phyloP scores from a whole-genome alignment of 2,329 filamentous ascomycete species.

The Aspergillus ruber region DNA sequence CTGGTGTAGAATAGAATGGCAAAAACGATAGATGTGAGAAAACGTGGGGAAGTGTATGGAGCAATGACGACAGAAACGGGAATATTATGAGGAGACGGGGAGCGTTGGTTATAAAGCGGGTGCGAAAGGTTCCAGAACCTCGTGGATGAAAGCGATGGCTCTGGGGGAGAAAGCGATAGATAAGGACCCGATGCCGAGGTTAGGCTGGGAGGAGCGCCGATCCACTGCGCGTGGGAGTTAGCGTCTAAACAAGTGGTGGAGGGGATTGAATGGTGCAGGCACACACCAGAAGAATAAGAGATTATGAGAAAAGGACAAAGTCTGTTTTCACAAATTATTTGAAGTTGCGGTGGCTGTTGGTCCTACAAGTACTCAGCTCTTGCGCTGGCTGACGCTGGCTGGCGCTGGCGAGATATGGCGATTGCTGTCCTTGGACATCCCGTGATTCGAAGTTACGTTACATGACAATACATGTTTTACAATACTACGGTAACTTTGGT shows the following conservation, averaged over 20 bases:
- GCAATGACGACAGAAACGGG: slow-evolving; percentile 2
- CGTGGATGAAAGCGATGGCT: slow-evolving; percentile 19
- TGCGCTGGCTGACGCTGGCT: too few relatives aligned
- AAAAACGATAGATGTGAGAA: not conserved
- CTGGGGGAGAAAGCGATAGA: slow-evolving; percentile 26
- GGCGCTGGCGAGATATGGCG: too few relatives aligned
- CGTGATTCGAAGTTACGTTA: not conserved
- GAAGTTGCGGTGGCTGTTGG: too few relatives aligned
- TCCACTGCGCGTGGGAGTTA: not conserved
- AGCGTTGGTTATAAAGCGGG: slow-evolving; percentile 2
- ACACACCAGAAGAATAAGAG: too few relatives aligned
- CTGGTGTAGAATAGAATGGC: not conserved
- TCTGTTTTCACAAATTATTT: too few relatives aligned
- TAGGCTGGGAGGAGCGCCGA: slow-evolving; percentile 5
- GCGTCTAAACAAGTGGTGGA: too few relatives aligned
- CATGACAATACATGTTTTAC: not conserved
- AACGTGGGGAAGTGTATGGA: slow-evolving; percentile 2
- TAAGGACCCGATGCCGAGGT: slow-evolving; percentile 31
- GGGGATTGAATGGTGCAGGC: too few relatives aligned
- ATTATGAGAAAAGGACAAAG: too few relatives aligned
- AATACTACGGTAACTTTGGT: not conserved
- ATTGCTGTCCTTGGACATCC: not conserved
- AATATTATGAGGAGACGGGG: not conserved
- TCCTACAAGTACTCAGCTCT: too few relatives aligned
- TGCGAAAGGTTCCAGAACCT: slow-evolving; percentile 26